phyloP scores from a whole-genome alignment of 2,329 filamentous ascomycete species.

The Aspergillus alliaceus region DNA sequence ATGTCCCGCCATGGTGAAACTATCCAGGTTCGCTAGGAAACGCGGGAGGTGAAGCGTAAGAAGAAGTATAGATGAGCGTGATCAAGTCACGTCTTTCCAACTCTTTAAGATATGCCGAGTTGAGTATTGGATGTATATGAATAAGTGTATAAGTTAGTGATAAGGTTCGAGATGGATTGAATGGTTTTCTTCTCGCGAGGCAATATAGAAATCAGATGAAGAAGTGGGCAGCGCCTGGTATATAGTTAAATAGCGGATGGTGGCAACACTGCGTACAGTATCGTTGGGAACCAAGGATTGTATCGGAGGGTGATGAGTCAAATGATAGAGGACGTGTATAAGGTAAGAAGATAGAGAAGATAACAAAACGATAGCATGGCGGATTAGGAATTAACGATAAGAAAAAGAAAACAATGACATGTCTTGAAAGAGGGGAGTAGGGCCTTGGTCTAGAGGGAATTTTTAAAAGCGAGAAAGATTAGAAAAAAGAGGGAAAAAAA shows the following conservation, averaged over 20 bases:
- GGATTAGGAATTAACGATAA: slow-evolving; percentile 4
- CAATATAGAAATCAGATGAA: not conserved
- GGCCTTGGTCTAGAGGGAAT: not conserved
- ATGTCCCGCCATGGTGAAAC: slow-evolving; percentile 8
- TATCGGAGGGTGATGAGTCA: not conserved
- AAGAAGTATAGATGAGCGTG: not conserved
- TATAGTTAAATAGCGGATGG: not conserved
- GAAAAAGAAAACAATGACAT: slow-evolving; percentile 1
- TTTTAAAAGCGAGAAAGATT: slow-evolving; percentile 4
- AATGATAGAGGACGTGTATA: not conserved
- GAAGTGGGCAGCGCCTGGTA: not conserved
- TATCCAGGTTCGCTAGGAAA: not conserved
- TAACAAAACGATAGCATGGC: slow-evolving; percentile 1
- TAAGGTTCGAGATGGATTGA: not conserved
- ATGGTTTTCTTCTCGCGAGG: not conserved
- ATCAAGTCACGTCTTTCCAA: not conserved
- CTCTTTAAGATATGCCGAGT: not conserved
- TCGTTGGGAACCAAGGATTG: not conserved
- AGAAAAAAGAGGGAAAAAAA: slow-evolving; percentile 8
- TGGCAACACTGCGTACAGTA: not conserved
- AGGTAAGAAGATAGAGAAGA: not conserved
- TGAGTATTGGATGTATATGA: slow-evolving; percentile 6
- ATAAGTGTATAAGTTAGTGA: not conserved
- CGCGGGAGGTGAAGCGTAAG: not conserved
- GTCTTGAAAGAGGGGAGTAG: not conserved